These are phyloP conservation scores for Lodderomyces margitis DNA, from an alignment of 1,139 yeast species.

Conservation along the genomic window DNA sequence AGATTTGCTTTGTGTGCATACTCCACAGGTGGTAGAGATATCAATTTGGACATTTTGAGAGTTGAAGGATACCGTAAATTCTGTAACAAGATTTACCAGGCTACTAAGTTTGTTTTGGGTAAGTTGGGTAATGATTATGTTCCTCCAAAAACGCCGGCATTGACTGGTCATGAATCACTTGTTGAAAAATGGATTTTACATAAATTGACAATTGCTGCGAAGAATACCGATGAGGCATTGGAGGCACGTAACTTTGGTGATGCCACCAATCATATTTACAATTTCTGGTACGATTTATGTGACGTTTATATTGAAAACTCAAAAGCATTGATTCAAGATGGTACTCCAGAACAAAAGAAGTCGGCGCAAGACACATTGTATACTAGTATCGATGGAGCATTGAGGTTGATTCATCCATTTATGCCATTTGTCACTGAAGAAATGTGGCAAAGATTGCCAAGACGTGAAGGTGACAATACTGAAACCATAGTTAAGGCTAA, in stretches of 20 bases:
- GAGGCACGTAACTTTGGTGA: constrained; percentile 88
- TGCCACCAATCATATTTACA: constrained; percentile 82
- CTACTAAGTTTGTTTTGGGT: constrained; percentile 94
- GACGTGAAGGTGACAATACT: constrained; percentile 69
- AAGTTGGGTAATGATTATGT: constrained; percentile 84
- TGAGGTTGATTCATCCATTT: constrained; percentile 92
- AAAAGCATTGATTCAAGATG: constrained; percentile 87
- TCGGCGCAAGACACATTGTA: constrained; percentile 94
- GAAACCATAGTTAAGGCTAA: constrained; percentile 75
- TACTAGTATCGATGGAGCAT: constrained; percentile 88
- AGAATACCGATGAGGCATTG: constrained; percentile 60
- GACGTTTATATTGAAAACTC: constrained; percentile 98
- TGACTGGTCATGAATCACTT: constrained; percentile 80
- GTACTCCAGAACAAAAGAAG: constrained; percentile 75
- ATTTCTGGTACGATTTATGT: constrained; percentile 95
- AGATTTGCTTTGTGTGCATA: constrained; percentile 98
- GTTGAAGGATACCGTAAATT: constrained; percentile 99
- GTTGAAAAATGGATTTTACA: constrained; percentile 97
- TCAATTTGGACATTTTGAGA: constrained; percentile 91
- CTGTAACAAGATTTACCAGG: constrained; percentile 99
- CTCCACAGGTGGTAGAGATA: constrained; percentile 98
- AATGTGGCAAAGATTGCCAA: constrained; percentile 98
- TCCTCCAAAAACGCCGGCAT: constrained; percentile 64
- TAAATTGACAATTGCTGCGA: constrained; percentile 71
- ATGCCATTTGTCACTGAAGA: constrained; percentile 98